phyloP scores from a whole-genome alignment of 2,329 filamentous ascomycete species.

The Nothophoma quercina region DNA sequence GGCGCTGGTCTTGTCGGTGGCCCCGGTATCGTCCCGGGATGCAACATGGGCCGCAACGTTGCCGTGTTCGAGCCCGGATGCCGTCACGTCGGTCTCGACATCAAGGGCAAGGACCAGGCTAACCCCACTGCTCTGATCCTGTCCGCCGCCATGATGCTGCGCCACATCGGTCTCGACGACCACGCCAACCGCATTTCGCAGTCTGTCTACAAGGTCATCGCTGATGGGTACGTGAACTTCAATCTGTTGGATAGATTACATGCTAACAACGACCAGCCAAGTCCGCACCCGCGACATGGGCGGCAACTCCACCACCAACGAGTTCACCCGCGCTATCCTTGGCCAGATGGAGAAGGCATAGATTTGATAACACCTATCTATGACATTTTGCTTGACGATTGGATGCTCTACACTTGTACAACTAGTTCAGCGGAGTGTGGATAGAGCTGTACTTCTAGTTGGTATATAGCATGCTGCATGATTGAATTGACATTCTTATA shows the following conservation, averaged over 20 bases:
- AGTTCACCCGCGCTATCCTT: slow-evolving; percentile 94
- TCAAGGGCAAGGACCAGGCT: slow-evolving; percentile 99
- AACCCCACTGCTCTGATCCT: slow-evolving; percentile 97
- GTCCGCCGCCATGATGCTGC: slow-evolving; percentile 94
- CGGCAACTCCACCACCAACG: slow-evolving; percentile 84
- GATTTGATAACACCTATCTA: slow-evolving; percentile 27
- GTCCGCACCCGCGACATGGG: slow-evolving; percentile 95
- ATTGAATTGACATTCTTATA: slow-evolving; percentile 45
- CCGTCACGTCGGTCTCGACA: slow-evolving; percentile 98
- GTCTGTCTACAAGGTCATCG: slow-evolving; percentile 81
- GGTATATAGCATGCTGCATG: slow-evolving; percentile 51
- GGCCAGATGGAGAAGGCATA: slow-evolving; percentile 82
- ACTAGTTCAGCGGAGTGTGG: slow-evolving; percentile 41
- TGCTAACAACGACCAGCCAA: slow-evolving; percentile 66
- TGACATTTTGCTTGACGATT: slow-evolving; percentile 32
- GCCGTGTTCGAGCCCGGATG: slow-evolving; percentile 99
- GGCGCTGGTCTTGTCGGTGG: slow-evolving; percentile 96
- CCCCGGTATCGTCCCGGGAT: slow-evolving; percentile 94
- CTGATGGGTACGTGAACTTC: slow-evolving; percentile 74
- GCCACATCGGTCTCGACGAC: slow-evolving; percentile 95
- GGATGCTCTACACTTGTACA: slow-evolving; percentile 41
- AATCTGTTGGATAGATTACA: not conserved
- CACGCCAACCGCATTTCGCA: slow-evolving; percentile 98
- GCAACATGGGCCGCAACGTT: slow-evolving; percentile 99
- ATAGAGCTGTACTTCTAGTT: slow-evolving; percentile 53